Evolutionary conservation across 2,329 filamentous ascomycete species (phyloP).

Genomic region (Periconia macrospinosa): DNA sequence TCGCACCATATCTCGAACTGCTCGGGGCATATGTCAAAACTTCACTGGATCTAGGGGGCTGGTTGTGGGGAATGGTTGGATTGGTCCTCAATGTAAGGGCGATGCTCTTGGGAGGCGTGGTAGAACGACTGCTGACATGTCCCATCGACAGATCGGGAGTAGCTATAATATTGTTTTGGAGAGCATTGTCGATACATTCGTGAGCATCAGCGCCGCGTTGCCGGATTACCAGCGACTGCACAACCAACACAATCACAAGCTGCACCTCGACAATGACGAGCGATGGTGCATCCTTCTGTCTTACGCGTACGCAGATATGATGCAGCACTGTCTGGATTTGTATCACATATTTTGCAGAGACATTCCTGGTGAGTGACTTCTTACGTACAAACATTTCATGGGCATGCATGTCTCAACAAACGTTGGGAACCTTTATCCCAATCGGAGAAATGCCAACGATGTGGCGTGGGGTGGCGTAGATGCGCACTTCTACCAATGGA

Average conservation of each 20-base stretch:
- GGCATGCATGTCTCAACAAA: constrained; percentile 8
- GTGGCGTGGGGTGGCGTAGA: neutral
- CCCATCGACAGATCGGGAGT: constrained; percentile 18
- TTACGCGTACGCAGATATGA: constrained; percentile 28
- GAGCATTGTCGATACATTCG: constrained; percentile 28
- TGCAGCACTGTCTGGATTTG: constrained; percentile 28
- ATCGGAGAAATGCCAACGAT: neutral
- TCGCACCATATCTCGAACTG: constrained; percentile 31
- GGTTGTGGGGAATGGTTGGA: constrained; percentile 26
- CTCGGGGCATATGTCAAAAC: constrained; percentile 20
- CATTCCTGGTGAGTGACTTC: constrained; percentile 22
- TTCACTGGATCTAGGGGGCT: constrained; percentile 22
- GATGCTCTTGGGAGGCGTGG: neutral
- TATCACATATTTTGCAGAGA: constrained; percentile 28
- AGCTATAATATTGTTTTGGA: constrained; percentile 23
- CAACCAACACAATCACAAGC: constrained; percentile 13
- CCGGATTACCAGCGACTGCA: constrained; percentile 28
- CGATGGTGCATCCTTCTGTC: constrained; percentile 23
- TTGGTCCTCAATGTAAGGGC: constrained; percentile 28
- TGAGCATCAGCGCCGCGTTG: constrained; percentile 20
- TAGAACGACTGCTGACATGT: neutral
- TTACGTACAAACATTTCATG: constrained; percentile 12
- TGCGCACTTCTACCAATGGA: constrained; percentile 6
- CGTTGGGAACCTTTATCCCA: constrained; percentile 1
- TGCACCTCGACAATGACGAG: constrained; percentile 11